A percentile compares a stretch with the other conserved stretches of the same genome.
Conservation (phyloP, 2,329 filamentous ascomycete genomes). For the Onygenales sp. region DNA sequence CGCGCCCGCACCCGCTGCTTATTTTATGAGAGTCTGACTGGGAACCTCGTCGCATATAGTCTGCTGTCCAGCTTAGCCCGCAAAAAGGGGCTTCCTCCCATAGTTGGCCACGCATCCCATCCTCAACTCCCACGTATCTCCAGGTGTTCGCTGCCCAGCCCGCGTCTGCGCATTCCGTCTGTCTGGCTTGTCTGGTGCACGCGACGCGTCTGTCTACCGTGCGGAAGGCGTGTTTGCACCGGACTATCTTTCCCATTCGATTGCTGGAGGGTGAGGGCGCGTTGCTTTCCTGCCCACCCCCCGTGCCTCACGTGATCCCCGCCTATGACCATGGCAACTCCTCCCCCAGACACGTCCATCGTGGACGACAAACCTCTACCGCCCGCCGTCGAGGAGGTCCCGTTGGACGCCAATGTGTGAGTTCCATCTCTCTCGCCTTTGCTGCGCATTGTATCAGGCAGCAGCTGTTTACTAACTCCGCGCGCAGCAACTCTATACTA, state of each 20-base stretch:
- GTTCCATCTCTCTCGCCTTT: background rate
- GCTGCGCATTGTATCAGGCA: background rate
- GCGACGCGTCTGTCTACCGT: background rate
- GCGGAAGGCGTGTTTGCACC: background rate
- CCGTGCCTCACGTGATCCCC: conserved; percentile 13
- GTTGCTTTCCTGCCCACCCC: background rate
- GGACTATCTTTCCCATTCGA: background rate
- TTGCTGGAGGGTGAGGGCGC: background rate
- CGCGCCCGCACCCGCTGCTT: too few species aligned
- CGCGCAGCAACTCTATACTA: conserved; percentile 11
- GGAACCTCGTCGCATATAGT: too few species aligned
- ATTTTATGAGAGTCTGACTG: too few species aligned
- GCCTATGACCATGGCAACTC: conserved; percentile 28
- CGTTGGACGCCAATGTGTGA: background rate
- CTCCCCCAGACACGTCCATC: conserved; percentile 30
- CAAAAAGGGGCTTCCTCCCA: too few species aligned
- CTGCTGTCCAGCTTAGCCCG: too few species aligned
- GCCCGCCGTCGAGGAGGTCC: conserved; percentile 3
- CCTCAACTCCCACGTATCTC: too few species aligned
- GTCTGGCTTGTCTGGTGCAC: background rate
- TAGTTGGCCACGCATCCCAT: too few species aligned
- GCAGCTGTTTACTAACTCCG: conserved; percentile 12
- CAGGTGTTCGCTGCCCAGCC: background rate
- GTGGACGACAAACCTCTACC: conserved; percentile 30
- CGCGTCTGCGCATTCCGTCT: too few species aligned